These are phyloP conservation scores for Coprinellus aureogranulatus DNA, from an alignment of 768 basidiomycete species.

Conservation along the genomic window DNA sequence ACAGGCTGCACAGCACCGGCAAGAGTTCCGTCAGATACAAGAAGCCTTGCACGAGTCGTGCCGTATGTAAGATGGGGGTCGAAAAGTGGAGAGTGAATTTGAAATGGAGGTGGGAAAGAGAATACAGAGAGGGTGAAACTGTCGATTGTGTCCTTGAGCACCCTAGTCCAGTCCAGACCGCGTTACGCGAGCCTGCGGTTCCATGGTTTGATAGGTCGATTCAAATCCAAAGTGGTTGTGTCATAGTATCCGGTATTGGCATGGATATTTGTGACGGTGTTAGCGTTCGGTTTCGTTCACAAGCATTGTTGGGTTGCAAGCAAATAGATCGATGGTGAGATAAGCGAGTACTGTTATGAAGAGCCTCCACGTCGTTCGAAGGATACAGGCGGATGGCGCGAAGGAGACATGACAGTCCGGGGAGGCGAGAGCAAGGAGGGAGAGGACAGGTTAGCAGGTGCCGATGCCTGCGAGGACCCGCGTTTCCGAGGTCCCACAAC, in stretches of 20 bases:
- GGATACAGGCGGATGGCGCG: not conserved
- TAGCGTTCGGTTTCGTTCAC: too few relatives aligned
- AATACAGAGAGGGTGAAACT: not conserved
- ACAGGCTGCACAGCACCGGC: not conserved
- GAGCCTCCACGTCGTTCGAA: not conserved
- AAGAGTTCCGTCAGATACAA: too few relatives aligned
- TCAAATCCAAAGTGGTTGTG: not conserved
- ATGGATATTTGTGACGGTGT: not conserved
- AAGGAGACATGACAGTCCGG: not conserved
- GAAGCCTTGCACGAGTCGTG: not conserved
- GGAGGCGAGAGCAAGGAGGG: not conserved
- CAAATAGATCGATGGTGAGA: too few relatives aligned
- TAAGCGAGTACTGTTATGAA: not conserved
- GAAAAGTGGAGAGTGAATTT: not conserved
- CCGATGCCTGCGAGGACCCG: not conserved
- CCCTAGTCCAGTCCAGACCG: not conserved
- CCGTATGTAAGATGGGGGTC: not conserved
- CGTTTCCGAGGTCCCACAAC: not conserved
- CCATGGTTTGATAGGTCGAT: not conserved
- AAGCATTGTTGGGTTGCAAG: too few relatives aligned
- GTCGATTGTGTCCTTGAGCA: not conserved
- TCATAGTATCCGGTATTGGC: not conserved
- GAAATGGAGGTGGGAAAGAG: not conserved
- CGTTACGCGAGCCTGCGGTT: not conserved
- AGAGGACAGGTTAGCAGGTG: too few relatives aligned